phyloP scores from a whole-genome alignment of 164 flowering plant species.

The Nymphaea colorata region DNA sequence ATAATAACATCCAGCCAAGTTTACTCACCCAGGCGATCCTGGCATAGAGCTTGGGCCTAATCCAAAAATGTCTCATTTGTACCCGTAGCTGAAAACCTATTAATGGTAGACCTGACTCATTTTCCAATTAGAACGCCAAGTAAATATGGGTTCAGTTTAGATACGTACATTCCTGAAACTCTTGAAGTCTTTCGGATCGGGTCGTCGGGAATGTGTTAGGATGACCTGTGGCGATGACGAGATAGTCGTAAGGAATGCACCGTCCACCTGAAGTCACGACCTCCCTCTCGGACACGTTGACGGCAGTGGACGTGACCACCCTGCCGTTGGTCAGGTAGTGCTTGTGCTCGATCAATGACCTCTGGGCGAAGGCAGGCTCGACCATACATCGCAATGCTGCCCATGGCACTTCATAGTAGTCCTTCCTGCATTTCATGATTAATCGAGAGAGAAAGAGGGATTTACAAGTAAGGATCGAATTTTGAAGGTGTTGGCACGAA shows the following conservation, averaged over 20 bases:
- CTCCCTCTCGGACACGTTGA: conserved; percentile 32
- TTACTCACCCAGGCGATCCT: too few species aligned
- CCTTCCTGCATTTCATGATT: conserved; percentile 42
- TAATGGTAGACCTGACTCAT: too few species aligned
- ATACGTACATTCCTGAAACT: conserved; percentile 36
- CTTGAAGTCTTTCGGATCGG: conserved; percentile 36
- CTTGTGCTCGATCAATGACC: conserved; percentile 52
- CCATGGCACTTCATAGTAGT: conserved; percentile 88
- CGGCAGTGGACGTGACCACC: conserved; percentile 34
- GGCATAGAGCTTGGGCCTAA: too few species aligned
- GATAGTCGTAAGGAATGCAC: conserved; percentile 53
- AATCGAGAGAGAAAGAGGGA: too few species aligned
- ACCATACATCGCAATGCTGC: conserved; percentile 72
- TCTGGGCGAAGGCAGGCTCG: conserved; percentile 76
- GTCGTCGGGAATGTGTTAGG: conserved; percentile 29
- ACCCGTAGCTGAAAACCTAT: too few species aligned
- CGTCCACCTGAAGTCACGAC: conserved; percentile 53
- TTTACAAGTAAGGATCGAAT: too few species aligned
- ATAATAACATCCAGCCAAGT: too few species aligned
- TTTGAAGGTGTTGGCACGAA: too few species aligned
- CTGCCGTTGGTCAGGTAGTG: conserved; percentile 58
- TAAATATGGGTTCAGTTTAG: neutral
- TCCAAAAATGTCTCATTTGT: too few species aligned
- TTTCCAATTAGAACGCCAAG: too few species aligned
- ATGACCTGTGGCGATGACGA: conserved; percentile 82